Percentiles rank a stretch among this genome's conserved stretches.
These are phyloP conservation scores for Leccinellum luteum DNA, from an alignment of 768 basidiomycete species.

Conservation along the genomic window DNA sequence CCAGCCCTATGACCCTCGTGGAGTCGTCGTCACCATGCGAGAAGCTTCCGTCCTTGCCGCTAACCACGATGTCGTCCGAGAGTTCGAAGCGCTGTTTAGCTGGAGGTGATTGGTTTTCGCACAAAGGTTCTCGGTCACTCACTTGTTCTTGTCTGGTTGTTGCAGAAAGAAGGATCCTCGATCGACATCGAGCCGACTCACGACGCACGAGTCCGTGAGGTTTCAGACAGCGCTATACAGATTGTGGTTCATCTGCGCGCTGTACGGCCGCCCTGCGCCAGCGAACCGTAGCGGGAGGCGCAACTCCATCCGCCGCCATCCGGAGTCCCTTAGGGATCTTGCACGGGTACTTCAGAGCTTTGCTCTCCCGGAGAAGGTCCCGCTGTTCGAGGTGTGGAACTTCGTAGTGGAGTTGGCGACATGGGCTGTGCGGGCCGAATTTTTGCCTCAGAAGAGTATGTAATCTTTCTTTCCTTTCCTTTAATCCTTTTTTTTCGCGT, in stretches of 20 bases:
- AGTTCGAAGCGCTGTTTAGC: conserved; percentile 17
- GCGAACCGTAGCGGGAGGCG: neutral
- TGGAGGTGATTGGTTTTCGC: conserved; percentile 16
- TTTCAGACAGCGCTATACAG: neutral
- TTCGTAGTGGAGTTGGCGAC: neutral
- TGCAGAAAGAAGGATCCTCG: conserved; percentile 37
- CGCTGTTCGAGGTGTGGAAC: conserved; percentile 9
- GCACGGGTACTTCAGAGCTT: neutral
- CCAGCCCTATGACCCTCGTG: neutral
- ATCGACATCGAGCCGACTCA: neutral
- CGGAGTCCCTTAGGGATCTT: neutral
- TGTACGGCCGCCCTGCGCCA: neutral
- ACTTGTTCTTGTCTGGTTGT: neutral
- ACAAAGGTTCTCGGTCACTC: neutral
- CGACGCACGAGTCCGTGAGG: neutral
- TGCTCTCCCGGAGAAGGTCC: neutral
- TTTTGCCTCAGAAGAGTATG: neutral
- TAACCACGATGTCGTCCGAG: conserved; percentile 16
- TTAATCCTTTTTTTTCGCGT: neutral
- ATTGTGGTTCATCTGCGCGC: neutral
- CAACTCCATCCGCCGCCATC: neutral
- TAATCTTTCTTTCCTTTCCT: neutral
- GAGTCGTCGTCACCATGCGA: conserved; percentile 4
- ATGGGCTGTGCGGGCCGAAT: neutral
- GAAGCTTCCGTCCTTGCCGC: conserved; percentile 12